phyloP scores from a whole-genome alignment of 805 yeast genomes.

The Yarrowia bubula region DNA sequence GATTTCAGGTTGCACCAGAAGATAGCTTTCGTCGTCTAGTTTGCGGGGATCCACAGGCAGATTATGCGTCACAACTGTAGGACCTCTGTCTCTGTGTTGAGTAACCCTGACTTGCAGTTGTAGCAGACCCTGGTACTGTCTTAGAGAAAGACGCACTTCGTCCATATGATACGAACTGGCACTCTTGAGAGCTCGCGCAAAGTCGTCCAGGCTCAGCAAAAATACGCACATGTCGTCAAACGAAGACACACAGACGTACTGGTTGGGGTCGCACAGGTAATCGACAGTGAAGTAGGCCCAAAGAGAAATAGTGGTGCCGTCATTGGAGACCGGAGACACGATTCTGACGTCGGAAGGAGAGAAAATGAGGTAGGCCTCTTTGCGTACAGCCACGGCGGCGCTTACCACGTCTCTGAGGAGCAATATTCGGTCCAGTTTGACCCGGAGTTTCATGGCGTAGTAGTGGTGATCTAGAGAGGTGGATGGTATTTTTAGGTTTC shows the following conservation, averaged over 20 bases:
- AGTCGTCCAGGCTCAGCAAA: slow-evolving; percentile 19
- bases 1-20: not conserved
- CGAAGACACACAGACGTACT: not conserved
- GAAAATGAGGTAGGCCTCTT: slow-evolving; percentile 9
- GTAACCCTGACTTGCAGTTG: not conserved
- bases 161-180: slow-evolving; percentile 21
- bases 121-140: not conserved
- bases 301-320: slow-evolving; percentile 4
- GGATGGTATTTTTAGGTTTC: not conserved
- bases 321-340: slow-evolving; percentile 11
- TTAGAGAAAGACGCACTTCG: not conserved
- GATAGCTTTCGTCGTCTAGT: not conserved
- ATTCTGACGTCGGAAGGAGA: not conserved
- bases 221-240: slow-evolving; percentile 10
- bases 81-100: not conserved
- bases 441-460: not conserved
- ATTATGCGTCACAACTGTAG: not conserved
- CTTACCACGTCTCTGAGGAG: not conserved
- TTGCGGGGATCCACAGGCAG: slow-evolving; percentile 3
- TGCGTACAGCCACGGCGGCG: not conserved
- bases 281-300: slow-evolving; percentile 4
- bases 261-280: not conserved
- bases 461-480: not conserved
- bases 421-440: slow-evolving; percentile 4
- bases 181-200: not conserved